A percentile compares a stretch with the other conserved stretches of the same genome.
Conservation (phyloP, 768 basidiomycete genomes). For the Ephemerocybe angulata region DNA sequence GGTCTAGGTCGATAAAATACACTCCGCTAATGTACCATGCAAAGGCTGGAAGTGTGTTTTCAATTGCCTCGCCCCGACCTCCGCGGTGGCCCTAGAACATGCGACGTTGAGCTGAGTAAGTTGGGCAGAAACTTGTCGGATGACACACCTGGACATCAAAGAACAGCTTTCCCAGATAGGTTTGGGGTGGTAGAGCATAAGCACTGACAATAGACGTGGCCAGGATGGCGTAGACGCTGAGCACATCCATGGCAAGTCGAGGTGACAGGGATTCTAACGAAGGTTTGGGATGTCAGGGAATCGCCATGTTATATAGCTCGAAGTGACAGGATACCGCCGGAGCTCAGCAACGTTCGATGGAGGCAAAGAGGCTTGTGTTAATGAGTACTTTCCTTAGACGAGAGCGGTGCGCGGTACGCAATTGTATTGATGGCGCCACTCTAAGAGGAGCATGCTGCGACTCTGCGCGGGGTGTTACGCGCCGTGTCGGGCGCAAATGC, state of each 20-base stretch:
- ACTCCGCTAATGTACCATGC: conserved; percentile 53
- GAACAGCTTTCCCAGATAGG: background rate
- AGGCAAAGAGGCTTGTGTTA: too few species aligned
- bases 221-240: background rate
- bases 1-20: background rate
- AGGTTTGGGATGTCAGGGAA: too few species aligned
- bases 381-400: too few species aligned
- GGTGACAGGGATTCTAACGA: background rate
- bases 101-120: background rate
- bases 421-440: too few species aligned
- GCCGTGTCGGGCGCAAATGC: too few species aligned
- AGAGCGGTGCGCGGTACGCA: too few species aligned
- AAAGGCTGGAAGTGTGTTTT: conserved; percentile 71
- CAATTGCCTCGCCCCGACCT: conserved; percentile 69
- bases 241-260: background rate
- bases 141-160: conserved; percentile 18
- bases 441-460: too few species aligned
- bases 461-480: too few species aligned
- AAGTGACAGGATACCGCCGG: too few species aligned
- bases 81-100: conserved; percentile 66
- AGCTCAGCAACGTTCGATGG: too few species aligned
- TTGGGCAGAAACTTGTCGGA: background rate
- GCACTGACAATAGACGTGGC: background rate
- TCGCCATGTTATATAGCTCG: too few species aligned
- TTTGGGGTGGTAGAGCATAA: background rate